Evolutionary conservation across 768 basidiomycete genomes (phyloP), one percentile per base, ranked within the genome.

Genomic region (Tylopilus plumbeoviolaceoides): DNA sequence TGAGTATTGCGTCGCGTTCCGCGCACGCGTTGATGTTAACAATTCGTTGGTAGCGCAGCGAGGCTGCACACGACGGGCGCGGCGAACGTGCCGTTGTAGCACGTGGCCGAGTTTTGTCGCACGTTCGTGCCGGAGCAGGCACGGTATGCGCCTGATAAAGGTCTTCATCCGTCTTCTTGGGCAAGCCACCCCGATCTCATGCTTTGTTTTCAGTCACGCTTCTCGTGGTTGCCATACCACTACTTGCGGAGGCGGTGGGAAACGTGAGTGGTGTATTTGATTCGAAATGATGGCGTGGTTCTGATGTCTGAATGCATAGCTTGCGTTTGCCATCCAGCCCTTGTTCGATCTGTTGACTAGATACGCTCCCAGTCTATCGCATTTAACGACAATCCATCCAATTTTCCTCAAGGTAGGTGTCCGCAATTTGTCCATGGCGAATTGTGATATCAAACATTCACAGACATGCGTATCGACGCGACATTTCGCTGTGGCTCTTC

Each of bases 361-460:
- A 57, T 91, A 85, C n/a, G n/a, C n/a, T n/a, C n/a, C n/a, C n/a
- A n/a, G n/a, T n/a, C n/a, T n/a, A n/a, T n/a, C n/a, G n/a, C 77
- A 82, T 63, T 77, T 91, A 23, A 90, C 90, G 0, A 74, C 83
- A 2, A 71, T 91, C 20, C 91, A 93, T 61, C 75, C 82, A 3
- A 70, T 83, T 25, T 86, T 89, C 60, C 64, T 91, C 33, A 76
- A 76, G 52, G 87, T 86, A 50, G 56, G 81, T 61, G 28, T 51
- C n/a, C 38, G 23, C 18, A 10, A 17, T n/a, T 43, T 8, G 11
- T 36, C 35, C 40, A 11, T 31, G 21, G 7, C 43, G 18, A 10
- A 15, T 7, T 39, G 17, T 31, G 10, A 30, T 33, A 44, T 20
- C 45, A 17, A 18, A n/a, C n/a, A 45, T 17, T 21, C 7, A 15